Percentiles rank a stretch among this genome's conserved stretches.
These are phyloP conservation scores for Talaromyces marneffei DNA, from an alignment of 2,329 filamentous ascomycete genomes.

Conservation along the genomic window DNA sequence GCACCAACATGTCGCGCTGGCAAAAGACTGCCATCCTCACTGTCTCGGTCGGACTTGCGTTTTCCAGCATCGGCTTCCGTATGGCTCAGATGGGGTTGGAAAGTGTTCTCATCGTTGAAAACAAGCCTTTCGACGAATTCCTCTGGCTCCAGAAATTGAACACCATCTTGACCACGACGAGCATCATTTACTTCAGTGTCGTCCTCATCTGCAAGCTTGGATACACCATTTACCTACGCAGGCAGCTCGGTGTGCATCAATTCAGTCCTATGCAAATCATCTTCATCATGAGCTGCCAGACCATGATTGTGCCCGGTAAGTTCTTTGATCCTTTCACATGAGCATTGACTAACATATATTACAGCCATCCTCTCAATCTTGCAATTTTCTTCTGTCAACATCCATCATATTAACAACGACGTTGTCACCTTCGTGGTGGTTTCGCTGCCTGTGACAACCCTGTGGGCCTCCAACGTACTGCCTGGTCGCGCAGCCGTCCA, in stretches of 20 bases:
- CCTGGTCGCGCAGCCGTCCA: slow-evolving; percentile 16
- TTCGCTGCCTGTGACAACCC: slow-evolving; percentile 59
- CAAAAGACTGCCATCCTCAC: slow-evolving; percentile 44
- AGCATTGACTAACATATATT: slow-evolving; percentile 17
- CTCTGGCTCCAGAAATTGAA: slow-evolving; percentile 40
- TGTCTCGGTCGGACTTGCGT: slow-evolving; percentile 45
- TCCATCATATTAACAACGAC: slow-evolving; percentile 51
- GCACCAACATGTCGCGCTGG: slow-evolving; percentile 42
- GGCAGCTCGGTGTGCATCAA: slow-evolving; percentile 51
- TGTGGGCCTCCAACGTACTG: slow-evolving; percentile 53
- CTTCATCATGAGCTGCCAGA: slow-evolving; percentile 63
- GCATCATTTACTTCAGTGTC: slow-evolving; percentile 58
- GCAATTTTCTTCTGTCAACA: slow-evolving; percentile 44
- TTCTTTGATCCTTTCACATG: slow-evolving; percentile 9
- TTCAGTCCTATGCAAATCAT: slow-evolving; percentile 63
- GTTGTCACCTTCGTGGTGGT: slow-evolving; percentile 56
- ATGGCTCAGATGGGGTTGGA: slow-evolving; percentile 49
- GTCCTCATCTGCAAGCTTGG: slow-evolving; percentile 59
- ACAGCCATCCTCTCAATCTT: slow-evolving; percentile 57
- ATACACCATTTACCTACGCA: slow-evolving; percentile 51
- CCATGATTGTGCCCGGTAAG: slow-evolving; percentile 59
- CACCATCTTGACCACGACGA: slow-evolving; percentile 49
- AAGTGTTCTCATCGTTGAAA: slow-evolving; percentile 34
- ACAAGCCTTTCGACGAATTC: slow-evolving; percentile 23
- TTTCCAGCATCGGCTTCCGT: slow-evolving; percentile 50